Evolutionary conservation across 805 yeast species (phyloP).

Genomic region (Myxozyma udenii): DNA sequence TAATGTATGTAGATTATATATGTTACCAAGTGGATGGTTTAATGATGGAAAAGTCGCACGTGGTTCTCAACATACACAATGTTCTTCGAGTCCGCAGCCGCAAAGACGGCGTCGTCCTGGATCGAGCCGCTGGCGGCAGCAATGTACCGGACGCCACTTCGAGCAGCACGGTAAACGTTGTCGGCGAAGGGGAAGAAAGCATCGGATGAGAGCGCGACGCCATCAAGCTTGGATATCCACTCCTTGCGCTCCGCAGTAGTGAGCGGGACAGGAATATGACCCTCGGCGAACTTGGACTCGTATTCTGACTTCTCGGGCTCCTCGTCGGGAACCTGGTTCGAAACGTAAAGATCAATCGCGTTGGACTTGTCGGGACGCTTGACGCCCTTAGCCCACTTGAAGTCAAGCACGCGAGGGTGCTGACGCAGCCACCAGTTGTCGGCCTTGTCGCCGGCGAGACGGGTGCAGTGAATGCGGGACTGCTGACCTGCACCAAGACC

Average conservation of each 20-base stretch:
- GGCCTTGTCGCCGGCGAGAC: constrained; percentile 99
- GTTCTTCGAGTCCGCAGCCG: constrained; percentile 88
- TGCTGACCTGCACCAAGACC: constrained; percentile 99
- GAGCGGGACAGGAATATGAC: constrained; percentile 69
- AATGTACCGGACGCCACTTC: constrained; percentile 91
- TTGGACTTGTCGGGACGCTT: constrained; percentile 98
- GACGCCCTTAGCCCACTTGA: constrained; percentile 97
- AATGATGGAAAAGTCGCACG: constrained; percentile 97
- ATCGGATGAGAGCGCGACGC: constrained; percentile 92
- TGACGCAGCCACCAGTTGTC: constrained; percentile 99
- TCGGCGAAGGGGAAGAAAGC: constrained; percentile 99
- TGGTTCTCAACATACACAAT: constrained; percentile 95
- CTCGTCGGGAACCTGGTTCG: constrained; percentile 82
- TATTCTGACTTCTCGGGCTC: constrained; percentile 94
- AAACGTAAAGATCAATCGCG: constrained; percentile 91
- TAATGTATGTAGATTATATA: too few species aligned
- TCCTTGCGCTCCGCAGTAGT: constrained; percentile 78
- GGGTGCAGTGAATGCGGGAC: constrained; percentile 97
- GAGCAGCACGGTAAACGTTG: constrained; percentile 94
- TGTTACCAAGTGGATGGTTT: constrained; percentile 27
- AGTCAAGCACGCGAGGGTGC: constrained; percentile 87
- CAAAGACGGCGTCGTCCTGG: constrained; percentile 93
- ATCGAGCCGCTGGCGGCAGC: constrained; percentile 98
- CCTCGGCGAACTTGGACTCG: constrained; percentile 76
- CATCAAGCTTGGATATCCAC: constrained; percentile 75